A percentile compares a stretch with the other conserved stretches of the same genome.
Conservation (phyloP, 352 stramenopile species). For the Phytophthora cajani region DNA sequence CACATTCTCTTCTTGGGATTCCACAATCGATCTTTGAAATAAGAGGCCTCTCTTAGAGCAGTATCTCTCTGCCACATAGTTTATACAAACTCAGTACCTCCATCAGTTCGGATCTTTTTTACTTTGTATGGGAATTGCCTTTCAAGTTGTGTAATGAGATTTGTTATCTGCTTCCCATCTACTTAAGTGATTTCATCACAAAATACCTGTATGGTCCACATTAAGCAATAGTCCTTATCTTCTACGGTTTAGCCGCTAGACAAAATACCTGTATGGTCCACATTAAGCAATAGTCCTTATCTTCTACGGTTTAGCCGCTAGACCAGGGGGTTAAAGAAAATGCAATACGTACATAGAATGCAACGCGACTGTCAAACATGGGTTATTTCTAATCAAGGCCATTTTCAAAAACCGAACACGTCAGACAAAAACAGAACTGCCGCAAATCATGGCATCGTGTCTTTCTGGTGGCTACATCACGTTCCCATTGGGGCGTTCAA, state of each 20-base stretch:
- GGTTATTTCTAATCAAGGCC: too few relatives aligned
- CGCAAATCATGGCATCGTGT: too few relatives aligned
- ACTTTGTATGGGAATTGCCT: constrained; percentile 1
- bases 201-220: neutral
- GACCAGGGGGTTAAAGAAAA: too few relatives aligned
- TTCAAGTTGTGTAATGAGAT: neutral
- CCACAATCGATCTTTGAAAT: constrained; percentile 12
- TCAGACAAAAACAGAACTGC: too few relatives aligned
- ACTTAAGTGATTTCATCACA: constrained; percentile 20
- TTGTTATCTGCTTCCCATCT: neutral
- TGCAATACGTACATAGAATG: too few relatives aligned
- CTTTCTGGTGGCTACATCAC: too few relatives aligned
- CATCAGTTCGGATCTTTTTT: constrained; percentile 6
- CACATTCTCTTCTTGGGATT: neutral
- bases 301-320: too few relatives aligned
- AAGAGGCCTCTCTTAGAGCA: neutral
- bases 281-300: too few relatives aligned
- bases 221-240: too few relatives aligned
- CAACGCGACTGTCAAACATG: too few relatives aligned
- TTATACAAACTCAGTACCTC: constrained; percentile 15
- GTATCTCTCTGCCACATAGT: neutral
- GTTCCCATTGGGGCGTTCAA: too few relatives aligned
- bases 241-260: neutral
- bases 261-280: neutral
- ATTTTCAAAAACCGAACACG: too few relatives aligned